A percentile compares a stretch with the other conserved stretches of the same genome.
Conservation (phyloP, 129 eudicot genomes). For the Pulicaria dysenterica region DNA sequence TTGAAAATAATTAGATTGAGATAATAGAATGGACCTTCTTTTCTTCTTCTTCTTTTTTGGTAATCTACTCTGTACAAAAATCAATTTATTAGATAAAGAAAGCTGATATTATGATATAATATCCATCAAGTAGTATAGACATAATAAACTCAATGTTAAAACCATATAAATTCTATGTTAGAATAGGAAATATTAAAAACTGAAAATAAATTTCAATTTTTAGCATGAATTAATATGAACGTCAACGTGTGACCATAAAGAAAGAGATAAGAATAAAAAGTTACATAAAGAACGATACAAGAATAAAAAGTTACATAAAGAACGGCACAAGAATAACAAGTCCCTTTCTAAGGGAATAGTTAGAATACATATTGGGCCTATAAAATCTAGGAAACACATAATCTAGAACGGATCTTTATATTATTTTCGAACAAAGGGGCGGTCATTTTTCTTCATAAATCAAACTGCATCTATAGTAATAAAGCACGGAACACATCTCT, state of each 20-base stretch:
- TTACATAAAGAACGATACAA: slow-evolving; percentile 13
- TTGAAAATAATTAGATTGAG: not conserved
- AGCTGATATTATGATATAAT: not conserved
- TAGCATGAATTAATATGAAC: not conserved
- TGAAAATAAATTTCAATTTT: not conserved
- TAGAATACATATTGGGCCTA: no score
- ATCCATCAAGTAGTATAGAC: not conserved
- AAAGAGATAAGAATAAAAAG: not conserved
- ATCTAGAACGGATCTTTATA: no score
- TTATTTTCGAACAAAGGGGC: no score
- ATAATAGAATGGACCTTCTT: not conserved
- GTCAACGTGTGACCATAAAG: slow-evolving; percentile 17
- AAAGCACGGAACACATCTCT: slow-evolving; percentile 22
- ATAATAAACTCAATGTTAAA: not conserved
- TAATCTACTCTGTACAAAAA: not conserved
- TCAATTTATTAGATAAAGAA: not conserved
- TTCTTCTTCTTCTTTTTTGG: not conserved
- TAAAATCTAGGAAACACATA: no score
- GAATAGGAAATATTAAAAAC: not conserved
- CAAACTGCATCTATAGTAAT: not conserved
- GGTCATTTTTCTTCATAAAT: not conserved
- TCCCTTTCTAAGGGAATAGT: not conserved
- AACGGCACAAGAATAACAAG: slow-evolving; percentile 8
- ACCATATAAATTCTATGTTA: not conserved
- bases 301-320: slow-evolving; percentile 17